Base-by-base conservation (phyloP, 2,329 filamentous ascomycete genomes). In the Sarocladium strictum region DNA sequence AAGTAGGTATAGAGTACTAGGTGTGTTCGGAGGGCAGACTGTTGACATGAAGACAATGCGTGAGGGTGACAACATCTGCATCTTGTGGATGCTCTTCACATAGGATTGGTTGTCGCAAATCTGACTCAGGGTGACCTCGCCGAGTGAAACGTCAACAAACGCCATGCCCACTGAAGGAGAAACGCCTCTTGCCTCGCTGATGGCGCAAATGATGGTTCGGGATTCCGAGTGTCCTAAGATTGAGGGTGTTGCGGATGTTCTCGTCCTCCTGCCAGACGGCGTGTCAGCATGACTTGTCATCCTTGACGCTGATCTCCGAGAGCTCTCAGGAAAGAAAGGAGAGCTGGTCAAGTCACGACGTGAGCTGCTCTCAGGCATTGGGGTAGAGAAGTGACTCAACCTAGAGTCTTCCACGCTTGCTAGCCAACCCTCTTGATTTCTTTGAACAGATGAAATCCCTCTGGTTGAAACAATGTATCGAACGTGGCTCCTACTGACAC, bases 101-200 rank as follows among this genome's bases (percentile, higher is more conserved):
- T 96, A 97, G 32, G 91, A 95, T 66, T 96, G 91, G 55, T 86
- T 95, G 68, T 97, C 93, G 64, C 87, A 91, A 59, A 97, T 93
- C 64, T 97, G 90, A 64, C 90, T 95, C 37, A 97, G 78, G 26
- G 91, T 83, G 15, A 84, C 89, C 69, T 96, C 90, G 37, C 87
- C 89, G 2, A 89, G 92, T 40, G 89, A 86, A 2, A 95, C 76
- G 64, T 97, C 95, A 64, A 97, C 77, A 64, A 97, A 92, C 2
- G 90, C 89, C 38, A 96, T 76, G 1, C 93, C 92, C 2, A 97
- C 86, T 0, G 85, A 87, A 0, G 91, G 90, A 21, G 89, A 86
- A 3, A 96, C 81, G 4, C 90, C 90, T n/a, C 92, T 86, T 41
- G 89, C 90, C 67, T 97, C 91, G 62, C 84, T 89, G 50, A 97